These are phyloP conservation scores for Alloascoidea hylecoeti DNA, from an alignment of 805 yeast species.

Conservation along the genomic window DNA sequence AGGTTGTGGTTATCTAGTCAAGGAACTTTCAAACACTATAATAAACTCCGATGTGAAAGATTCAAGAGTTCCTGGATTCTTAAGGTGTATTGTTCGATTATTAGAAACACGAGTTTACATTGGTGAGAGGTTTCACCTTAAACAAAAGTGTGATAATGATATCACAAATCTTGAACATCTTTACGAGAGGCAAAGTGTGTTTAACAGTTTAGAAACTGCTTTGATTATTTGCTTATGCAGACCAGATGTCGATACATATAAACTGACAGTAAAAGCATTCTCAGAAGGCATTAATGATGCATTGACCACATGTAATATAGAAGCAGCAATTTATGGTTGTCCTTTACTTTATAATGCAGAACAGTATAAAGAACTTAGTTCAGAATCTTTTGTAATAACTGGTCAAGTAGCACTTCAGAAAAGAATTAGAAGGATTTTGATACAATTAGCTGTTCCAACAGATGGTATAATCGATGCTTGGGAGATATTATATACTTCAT, in stretches of 20 bases:
- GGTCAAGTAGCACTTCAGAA: conserved; percentile 68
- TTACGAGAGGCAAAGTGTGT: conserved; percentile 16
- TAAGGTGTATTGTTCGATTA: too few species aligned
- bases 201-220: conserved; percentile 33
- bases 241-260: conserved; percentile 33
- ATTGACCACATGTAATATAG: conserved; percentile 10
- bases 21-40: too few species aligned
- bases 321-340: conserved; percentile 8
- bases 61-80: too few species aligned
- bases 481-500: conserved; percentile 32
- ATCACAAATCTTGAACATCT: conserved; percentile 13
- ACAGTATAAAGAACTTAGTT: conserved; percentile 28
- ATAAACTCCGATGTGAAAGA: too few species aligned
- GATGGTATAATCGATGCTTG: conserved; percentile 25
- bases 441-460: conserved; percentile 15
- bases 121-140: conserved; percentile 13
- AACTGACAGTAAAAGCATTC: conserved; percentile 27
- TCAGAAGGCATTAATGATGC: conserved; percentile 14
- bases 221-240: conserved; percentile 36
- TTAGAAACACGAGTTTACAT: conserved; percentile 22
- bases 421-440: conserved; percentile 30
- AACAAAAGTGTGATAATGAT: conserved; percentile 12
- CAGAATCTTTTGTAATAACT: conserved; percentile 44
- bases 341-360: conserved; percentile 18
- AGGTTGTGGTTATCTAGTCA: too few species aligned